Conservation (phyloP, 352 stramenopile genomes). For the Detonula confervacea region DNA sequence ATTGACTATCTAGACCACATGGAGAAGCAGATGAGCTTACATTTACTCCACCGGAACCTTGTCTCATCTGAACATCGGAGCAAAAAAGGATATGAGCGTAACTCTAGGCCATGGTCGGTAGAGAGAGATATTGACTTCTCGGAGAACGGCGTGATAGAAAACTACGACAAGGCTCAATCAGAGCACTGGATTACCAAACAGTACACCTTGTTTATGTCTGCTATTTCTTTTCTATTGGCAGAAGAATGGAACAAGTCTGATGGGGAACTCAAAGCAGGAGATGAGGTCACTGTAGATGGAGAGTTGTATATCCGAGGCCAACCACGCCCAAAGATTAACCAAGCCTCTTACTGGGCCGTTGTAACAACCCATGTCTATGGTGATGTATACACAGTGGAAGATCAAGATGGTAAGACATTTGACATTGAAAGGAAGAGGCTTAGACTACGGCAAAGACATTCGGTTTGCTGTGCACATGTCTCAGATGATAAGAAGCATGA, state of each 20-base stretch:
- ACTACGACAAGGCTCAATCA: constrained; percentile 19
- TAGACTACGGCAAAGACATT: neutral
- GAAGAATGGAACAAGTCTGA: constrained; percentile 27
- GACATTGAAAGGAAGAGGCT: neutral
- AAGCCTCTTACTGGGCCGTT: constrained; percentile 18
- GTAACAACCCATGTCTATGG: neutral
- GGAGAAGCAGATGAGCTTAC: neutral
- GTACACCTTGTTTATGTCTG: too few species aligned
- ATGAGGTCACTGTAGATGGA: constrained; percentile 30
- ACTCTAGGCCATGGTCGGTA: constrained; percentile 5
- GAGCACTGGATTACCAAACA: constrained; percentile 16
- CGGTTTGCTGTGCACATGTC: constrained; percentile 15
- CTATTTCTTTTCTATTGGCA: constrained; percentile 1
- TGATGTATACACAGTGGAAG: neutral
- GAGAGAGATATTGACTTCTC: constrained; percentile 18
- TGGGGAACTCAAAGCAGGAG: neutral
- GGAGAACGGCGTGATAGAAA: constrained; percentile 8
- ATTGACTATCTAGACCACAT: neutral
- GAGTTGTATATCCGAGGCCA: constrained; percentile 11
- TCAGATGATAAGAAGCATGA: constrained; percentile 28
- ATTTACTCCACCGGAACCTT: constrained; percentile 8
- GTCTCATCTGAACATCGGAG: constrained; percentile 7
- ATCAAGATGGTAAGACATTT: neutral
- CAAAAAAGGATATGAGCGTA: constrained; percentile 3
- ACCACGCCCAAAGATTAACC: constrained; percentile 5